A percentile compares a stretch with the other conserved stretches of the same genome.
Conservation (phyloP, 371 early-diverging fungal genomes). For the Mucor plumbeus region DNA sequence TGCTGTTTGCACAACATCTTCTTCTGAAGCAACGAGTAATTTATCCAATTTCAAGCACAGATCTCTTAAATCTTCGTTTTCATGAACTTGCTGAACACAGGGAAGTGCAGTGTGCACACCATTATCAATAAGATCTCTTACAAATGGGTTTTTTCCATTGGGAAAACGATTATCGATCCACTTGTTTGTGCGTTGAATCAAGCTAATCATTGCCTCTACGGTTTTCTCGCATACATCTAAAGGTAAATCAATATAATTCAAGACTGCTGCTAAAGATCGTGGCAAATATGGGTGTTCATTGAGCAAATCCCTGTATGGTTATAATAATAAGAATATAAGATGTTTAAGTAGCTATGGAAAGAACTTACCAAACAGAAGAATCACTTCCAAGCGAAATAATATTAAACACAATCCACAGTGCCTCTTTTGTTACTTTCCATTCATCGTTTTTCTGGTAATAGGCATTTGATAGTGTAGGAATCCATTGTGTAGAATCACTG, state of each 20-base stretch:
- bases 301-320: slow-evolving; percentile 25
- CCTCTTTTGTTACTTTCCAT: slow-evolving; percentile 62
- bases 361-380: slow-evolving; percentile 31
- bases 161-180: slow-evolving; percentile 50
- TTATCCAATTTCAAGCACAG: slow-evolving; percentile 22
- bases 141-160: slow-evolving; percentile 27
- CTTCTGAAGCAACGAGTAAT: slow-evolving; percentile 18
- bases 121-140: slow-evolving; percentile 14
- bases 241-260: slow-evolving; percentile 27
- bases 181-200: slow-evolving; percentile 49
- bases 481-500: slow-evolving; percentile 21
- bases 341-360: neutral
- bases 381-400: slow-evolving; percentile 50
- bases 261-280: slow-evolving; percentile 13
- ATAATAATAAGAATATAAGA: neutral
- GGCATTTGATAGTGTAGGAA: slow-evolving; percentile 12
- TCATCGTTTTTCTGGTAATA: slow-evolving; percentile 39
- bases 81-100: slow-evolving; percentile 4
- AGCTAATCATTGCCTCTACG: slow-evolving; percentile 32
- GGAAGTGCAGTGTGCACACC: slow-evolving; percentile 10
- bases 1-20: slow-evolving; percentile 20
- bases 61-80: neutral
- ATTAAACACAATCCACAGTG: slow-evolving; percentile 61
- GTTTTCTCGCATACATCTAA: slow-evolving; percentile 27
- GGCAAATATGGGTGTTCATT: slow-evolving; percentile 25